Percentiles rank a stretch among this genome's conserved stretches.
Conservation (phyloP, 768 basidiomycete genomes). For the Xanthoconium stramineum region DNA sequence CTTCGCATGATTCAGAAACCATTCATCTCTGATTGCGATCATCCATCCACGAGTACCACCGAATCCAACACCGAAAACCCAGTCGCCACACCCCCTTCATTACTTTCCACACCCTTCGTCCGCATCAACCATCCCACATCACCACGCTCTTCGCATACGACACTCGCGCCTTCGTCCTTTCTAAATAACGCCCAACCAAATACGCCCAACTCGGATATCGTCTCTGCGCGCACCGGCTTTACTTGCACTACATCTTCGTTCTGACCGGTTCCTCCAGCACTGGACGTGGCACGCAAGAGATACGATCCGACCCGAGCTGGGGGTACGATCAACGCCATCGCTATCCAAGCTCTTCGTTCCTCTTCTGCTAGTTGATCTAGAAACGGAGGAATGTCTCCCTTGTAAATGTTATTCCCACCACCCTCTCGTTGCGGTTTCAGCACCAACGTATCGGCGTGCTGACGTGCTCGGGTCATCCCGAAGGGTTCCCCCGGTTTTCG, state of each 20-base stretch:
- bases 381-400: conserved; percentile 73
- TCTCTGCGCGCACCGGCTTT: conserved; percentile 55
- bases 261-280: neutral
- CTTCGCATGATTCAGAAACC: too few relatives aligned
- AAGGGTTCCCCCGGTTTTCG: conserved; percentile 11
- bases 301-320: conserved; percentile 67
- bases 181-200: conserved; percentile 89
- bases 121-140: conserved; percentile 81
- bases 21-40: neutral
- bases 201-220: conserved; percentile 87
- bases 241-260: neutral
- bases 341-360: conserved; percentile 87
- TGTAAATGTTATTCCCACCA: conserved; percentile 95
- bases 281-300: conserved; percentile 66
- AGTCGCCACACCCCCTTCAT: conserved; percentile 50
- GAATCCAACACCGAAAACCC: conserved; percentile 80
- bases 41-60: conserved; percentile 47
- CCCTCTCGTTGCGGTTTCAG: conserved; percentile 98
- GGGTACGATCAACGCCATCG: conserved; percentile 89
- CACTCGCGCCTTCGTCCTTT: conserved; percentile 29
- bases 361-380: conserved; percentile 55
- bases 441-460: conserved; percentile 56
- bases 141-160: conserved; percentile 48
- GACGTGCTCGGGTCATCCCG: conserved; percentile 22
- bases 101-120: conserved; percentile 86